A percentile compares a stretch with the other conserved stretches of the same genome.
Evolutionary conservation across 2,329 filamentous ascomycete species (phyloP).

Genomic region (Epichloe festucae): DNA sequence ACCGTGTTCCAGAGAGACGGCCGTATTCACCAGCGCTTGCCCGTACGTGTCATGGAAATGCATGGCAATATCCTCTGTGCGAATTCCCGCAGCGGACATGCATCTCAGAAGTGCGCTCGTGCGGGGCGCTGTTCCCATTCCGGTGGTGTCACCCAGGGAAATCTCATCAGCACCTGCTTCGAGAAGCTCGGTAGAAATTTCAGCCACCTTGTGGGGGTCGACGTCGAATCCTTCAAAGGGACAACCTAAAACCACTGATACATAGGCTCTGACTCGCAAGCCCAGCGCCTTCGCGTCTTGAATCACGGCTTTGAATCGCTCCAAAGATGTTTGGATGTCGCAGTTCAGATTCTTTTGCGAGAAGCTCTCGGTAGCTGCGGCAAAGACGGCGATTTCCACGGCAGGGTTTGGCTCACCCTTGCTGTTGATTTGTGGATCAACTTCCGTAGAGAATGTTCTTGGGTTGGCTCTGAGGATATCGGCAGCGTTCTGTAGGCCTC

Average conservation of each 20-base stretch:
- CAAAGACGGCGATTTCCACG: conserved; percentile 68
- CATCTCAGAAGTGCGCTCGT: conserved; percentile 53
- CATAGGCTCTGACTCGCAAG: conserved; percentile 62
- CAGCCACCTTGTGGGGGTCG: conserved; percentile 48
- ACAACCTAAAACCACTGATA: conserved; percentile 70
- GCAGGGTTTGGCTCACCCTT: conserved; percentile 30
- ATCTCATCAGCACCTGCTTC: conserved; percentile 88
- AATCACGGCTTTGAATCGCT: conserved; percentile 59
- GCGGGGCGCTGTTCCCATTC: conserved; percentile 70
- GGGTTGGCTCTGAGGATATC: conserved; percentile 39
- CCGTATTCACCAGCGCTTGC: conserved; percentile 70
- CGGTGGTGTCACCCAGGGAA: conserved; percentile 78
- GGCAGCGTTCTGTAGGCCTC: conserved; percentile 54
- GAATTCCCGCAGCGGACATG: conserved; percentile 52
- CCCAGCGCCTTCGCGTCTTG: conserved; percentile 49
- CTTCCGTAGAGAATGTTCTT: conserved; percentile 36
- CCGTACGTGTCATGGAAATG: conserved; percentile 88
- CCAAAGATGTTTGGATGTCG: conserved; percentile 59
- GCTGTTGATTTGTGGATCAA: conserved; percentile 26
- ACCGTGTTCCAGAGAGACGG: conserved; percentile 64
- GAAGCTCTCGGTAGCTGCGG: conserved; percentile 70
- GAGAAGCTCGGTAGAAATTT: conserved; percentile 56
- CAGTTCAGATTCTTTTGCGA: conserved; percentile 74
- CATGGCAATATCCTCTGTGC: conserved; percentile 59
- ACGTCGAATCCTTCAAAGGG: conserved; percentile 60